These are phyloP conservation scores for Pythium periplocum DNA, from an alignment of 352 stramenopile genomes.

Conservation along the genomic window DNA sequence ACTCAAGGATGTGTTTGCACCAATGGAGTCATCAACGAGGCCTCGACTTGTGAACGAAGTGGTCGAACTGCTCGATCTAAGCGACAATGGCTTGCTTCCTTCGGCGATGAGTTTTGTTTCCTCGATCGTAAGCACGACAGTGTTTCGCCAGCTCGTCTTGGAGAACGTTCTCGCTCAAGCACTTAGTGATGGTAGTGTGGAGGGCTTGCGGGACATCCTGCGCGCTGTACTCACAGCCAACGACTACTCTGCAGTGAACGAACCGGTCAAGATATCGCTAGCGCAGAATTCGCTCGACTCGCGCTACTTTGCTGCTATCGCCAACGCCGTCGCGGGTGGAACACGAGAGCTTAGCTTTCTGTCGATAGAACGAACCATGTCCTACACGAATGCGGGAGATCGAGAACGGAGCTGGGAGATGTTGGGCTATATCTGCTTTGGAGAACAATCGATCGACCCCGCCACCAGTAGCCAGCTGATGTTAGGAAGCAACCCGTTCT, in stretches of 20 bases:
- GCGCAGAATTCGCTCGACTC: slow-evolving; percentile 7
- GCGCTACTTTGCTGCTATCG: slow-evolving; percentile 2
- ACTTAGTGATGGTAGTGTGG: background rate
- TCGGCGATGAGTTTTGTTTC: background rate
- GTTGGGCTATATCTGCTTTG: slow-evolving; percentile 2
- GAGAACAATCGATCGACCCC: too few species aligned
- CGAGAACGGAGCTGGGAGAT: slow-evolving; percentile 4
- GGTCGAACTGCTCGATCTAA: slow-evolving; percentile 8
- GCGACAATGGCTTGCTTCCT: slow-evolving; percentile 7
- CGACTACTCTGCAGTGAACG: too few species aligned
- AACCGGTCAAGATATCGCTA: slow-evolving; percentile 8
- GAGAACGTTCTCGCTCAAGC: slow-evolving; percentile 9
- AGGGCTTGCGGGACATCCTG: background rate
- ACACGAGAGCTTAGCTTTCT: slow-evolving; percentile 4
- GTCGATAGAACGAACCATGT: slow-evolving; percentile 6
- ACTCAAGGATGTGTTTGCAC: too few species aligned
- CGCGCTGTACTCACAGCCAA: background rate
- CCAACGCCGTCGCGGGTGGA: background rate
- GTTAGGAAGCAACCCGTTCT: slow-evolving; percentile 1
- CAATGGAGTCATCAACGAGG: too few species aligned
- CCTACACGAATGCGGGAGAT: background rate
- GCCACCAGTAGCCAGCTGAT: background rate
- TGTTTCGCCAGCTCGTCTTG: slow-evolving; percentile 2
- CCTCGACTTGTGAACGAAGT: background rate
- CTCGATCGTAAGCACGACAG: slow-evolving; percentile 1